phyloP scores from a whole-genome alignment of 2,329 filamentous ascomycete species.

The Orbilia oligospora region DNA sequence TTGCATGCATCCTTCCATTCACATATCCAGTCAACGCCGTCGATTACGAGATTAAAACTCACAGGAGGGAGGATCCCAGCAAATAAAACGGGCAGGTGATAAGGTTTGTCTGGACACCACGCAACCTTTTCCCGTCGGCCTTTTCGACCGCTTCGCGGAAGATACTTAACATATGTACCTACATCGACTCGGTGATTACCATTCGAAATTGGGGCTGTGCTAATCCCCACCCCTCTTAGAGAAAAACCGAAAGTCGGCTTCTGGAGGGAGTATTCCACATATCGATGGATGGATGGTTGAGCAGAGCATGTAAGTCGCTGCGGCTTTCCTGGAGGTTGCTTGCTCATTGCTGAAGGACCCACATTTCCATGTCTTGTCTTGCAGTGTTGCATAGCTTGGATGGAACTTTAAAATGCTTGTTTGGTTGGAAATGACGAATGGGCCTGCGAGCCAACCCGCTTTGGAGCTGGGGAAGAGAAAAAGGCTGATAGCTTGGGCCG shows the following conservation, averaged over 20 bases:
- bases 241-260: background rate
- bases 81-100: conserved; percentile 43
- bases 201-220: conserved; percentile 53
- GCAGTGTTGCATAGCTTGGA: conserved; percentile 18
- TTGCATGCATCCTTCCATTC: conserved; percentile 1
- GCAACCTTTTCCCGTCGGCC: background rate
- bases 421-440: conserved; percentile 22
- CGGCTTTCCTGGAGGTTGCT: conserved; percentile 14
- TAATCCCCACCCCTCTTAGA: conserved; percentile 4
- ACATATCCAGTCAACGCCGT: conserved; percentile 8
- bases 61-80: conserved; percentile 5
- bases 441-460: conserved; percentile 15
- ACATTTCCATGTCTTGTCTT: conserved; percentile 20
- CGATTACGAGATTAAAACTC: conserved; percentile 39
- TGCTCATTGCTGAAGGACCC: conserved; percentile 41
- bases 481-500: conserved; percentile 25
- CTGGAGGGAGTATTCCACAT: background rate
- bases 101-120: conserved; percentile 24
- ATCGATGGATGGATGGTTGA: background rate
- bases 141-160: conserved; percentile 12
- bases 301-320: background rate
- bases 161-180: background rate
- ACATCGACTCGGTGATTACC: background rate
- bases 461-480: conserved; percentile 7
- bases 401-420: conserved; percentile 32